Percentiles rank a stretch among this genome's conserved stretches.
Conservation (phyloP, 2,329 filamentous ascomycete genomes). For the Mariannaea elegans region DNA sequence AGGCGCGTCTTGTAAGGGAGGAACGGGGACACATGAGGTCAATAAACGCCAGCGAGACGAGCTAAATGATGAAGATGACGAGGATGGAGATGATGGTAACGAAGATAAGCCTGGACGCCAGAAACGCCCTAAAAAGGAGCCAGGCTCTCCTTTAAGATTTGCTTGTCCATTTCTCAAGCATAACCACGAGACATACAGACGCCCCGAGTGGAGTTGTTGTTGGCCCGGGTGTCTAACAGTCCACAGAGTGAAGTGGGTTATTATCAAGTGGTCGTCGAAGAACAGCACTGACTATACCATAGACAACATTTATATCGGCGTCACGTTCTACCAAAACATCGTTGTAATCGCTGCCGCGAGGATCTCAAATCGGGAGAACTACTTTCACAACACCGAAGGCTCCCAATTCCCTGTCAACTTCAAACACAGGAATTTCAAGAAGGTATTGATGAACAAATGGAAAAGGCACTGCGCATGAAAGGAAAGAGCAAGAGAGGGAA, state of each 20-base stretch:
- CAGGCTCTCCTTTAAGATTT: slow-evolving; percentile 1
- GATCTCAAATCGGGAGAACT: slow-evolving; percentile 5
- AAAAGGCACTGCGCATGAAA: slow-evolving; percentile 11
- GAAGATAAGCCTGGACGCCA: not conserved
- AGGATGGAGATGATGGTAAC: not conserved
- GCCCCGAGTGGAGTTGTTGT: slow-evolving; percentile 21
- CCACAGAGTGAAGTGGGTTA: slow-evolving; percentile 29
- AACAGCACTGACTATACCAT: not conserved
- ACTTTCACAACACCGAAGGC: slow-evolving; percentile 8
- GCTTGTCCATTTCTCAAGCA: slow-evolving; percentile 34
- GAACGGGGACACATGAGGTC: not conserved
- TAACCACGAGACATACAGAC: slow-evolving; percentile 12
- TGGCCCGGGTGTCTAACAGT: slow-evolving; percentile 25
- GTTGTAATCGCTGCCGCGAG: slow-evolving; percentile 22
- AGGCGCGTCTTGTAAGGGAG: not conserved
- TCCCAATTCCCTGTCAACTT: slow-evolving; percentile 10
- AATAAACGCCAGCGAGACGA: not conserved
- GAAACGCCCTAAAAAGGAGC: slow-evolving; percentile 4
- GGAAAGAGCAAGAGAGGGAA: slow-evolving; percentile 1
- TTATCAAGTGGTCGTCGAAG: not conserved
- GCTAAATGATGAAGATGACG: not conserved
- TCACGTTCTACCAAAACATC: slow-evolving; percentile 4
- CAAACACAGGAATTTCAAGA: slow-evolving; percentile 2
- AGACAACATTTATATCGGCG: slow-evolving; percentile 30
- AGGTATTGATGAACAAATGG: slow-evolving; percentile 19